phyloP scores from a whole-genome alignment of 176 grass and related monocot genomes.

The Bolboschoenus planiculmis region DNA sequence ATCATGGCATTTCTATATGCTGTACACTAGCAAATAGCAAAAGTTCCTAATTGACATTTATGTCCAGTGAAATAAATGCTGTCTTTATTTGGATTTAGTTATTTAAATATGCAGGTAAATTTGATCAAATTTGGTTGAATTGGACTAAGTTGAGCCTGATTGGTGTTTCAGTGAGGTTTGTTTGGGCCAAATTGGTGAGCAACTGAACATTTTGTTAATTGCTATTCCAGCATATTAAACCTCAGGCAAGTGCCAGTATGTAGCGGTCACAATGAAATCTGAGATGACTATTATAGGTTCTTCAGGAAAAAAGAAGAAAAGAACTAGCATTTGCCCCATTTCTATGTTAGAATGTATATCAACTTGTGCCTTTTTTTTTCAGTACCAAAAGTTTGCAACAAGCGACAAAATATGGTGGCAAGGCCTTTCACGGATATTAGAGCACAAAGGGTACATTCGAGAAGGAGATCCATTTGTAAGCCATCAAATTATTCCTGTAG shows the following conservation, averaged over 20 bases:
- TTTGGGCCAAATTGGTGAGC: neutral
- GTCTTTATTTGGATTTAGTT: neutral
- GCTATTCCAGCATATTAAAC: neutral
- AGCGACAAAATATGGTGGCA: conserved; percentile 79
- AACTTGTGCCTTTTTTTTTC: conserved; percentile 5
- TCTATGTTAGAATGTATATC: neutral
- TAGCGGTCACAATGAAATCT: neutral
- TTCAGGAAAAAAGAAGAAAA: neutral
- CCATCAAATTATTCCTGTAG: neutral
- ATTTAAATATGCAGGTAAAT: neutral
- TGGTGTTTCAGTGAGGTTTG: neutral
- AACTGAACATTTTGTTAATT: neutral
- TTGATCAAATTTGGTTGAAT: neutral
- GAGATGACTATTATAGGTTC: neutral
- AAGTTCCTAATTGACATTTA: neutral
- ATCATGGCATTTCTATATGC: neutral
- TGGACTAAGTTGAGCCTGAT: neutral
- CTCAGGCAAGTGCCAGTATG: neutral
- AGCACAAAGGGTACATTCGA: conserved; percentile 48
- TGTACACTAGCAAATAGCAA: neutral
- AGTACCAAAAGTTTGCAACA: conserved; percentile 56
- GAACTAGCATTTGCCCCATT: neutral
- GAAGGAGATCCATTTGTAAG: conserved; percentile 82
- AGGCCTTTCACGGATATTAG: conserved; percentile 70
- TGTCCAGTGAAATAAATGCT: neutral